Percentiles rank a stretch among this genome's conserved stretches.
Evolutionary conservation across 192 early-diverging fungal genomes (phyloP).

Genomic region (Lunasporangiospora selenospora): DNA sequence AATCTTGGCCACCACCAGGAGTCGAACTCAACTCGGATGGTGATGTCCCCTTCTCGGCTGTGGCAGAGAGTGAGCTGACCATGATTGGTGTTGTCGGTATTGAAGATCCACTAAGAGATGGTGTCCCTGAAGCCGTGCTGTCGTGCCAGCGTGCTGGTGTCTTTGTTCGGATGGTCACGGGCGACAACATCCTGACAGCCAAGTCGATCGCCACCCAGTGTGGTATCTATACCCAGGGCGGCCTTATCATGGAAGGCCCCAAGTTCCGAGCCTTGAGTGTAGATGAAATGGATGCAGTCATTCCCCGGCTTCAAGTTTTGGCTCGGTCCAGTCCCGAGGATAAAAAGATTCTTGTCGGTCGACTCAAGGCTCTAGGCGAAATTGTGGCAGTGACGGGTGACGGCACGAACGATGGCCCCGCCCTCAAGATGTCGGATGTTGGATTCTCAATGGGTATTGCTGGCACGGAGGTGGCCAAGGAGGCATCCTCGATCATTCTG

Average conservation of each 20-base stretch:
- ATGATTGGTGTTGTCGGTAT: conserved; percentile 95
- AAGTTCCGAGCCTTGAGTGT: conserved; percentile 85
- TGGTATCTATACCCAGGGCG: conserved; percentile 88
- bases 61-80: conserved; percentile 66
- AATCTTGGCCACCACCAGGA: conserved; percentile 57
- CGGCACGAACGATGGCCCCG: conserved; percentile 99
- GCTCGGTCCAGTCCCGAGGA: conserved; percentile 95
- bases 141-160: conserved; percentile 91
- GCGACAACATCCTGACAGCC: conserved; percentile 95
- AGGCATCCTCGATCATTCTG: conserved; percentile 96
- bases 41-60: conserved; percentile 60
- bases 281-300: conserved; percentile 89
- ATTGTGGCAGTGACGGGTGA: conserved; percentile 99
- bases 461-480: conserved; percentile 99
- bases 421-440: conserved; percentile 93
- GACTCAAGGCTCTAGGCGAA: conserved; percentile 88
- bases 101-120: conserved; percentile 94
- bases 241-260: conserved; percentile 95
- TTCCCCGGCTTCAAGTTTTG: conserved; percentile 93
- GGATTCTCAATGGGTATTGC: conserved; percentile 99
- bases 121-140: conserved; percentile 92
- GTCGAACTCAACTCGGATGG: conserved; percentile 52
- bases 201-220: conserved; percentile 93
- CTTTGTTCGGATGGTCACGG: conserved; percentile 98
- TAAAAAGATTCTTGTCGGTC: conserved; percentile 93